Percentiles rank a stretch among this genome's conserved stretches.
Evolutionary conservation across 1,284 basidiomycete genomes (phyloP).

Genomic region (Ustilago sp.): DNA sequence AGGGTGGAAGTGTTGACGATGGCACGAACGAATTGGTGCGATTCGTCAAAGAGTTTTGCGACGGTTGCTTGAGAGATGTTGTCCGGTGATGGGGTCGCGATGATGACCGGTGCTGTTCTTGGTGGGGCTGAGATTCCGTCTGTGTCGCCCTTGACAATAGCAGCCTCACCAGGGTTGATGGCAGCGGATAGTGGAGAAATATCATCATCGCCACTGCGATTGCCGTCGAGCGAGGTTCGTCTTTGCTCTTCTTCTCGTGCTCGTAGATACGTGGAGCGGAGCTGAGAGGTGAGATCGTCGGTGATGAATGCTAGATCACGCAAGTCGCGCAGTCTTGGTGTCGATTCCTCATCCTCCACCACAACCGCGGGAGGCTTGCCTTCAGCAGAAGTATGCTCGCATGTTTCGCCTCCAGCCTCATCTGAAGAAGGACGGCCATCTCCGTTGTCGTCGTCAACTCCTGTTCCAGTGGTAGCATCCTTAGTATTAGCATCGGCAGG

Average conservation of each 20-base stretch:
- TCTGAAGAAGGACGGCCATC: background rate
- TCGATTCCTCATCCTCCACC: background rate
- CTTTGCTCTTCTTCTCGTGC: slow-evolving; percentile 43
- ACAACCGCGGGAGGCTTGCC: background rate
- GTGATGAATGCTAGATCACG: slow-evolving; percentile 34
- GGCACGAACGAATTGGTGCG: slow-evolving; percentile 58
- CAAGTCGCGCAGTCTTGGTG: slow-evolving; percentile 28
- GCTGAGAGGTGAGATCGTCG: slow-evolving; percentile 42
- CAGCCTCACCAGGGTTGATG: background rate
- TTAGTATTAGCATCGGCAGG: slow-evolving; percentile 7
- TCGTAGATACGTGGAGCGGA: slow-evolving; percentile 45
- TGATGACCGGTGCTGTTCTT: background rate
- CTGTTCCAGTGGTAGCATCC: background rate
- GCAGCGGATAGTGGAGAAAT: background rate
- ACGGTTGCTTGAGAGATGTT: slow-evolving; percentile 34
- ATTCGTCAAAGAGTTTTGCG: slow-evolving; percentile 54
- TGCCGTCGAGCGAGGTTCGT: slow-evolving; percentile 15
- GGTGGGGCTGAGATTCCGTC: background rate
- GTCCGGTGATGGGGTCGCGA: slow-evolving; percentile 20
- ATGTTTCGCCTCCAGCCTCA: slow-evolving; percentile 18
- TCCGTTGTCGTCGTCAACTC: background rate
- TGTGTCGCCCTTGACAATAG: background rate
- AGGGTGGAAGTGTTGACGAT: slow-evolving; percentile 61
- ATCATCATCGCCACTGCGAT: background rate
- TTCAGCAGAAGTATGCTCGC: background rate